Evolutionary conservation across 2,329 filamentous ascomycete species (phyloP).

Genomic region (Trichoderma polysporum): DNA sequence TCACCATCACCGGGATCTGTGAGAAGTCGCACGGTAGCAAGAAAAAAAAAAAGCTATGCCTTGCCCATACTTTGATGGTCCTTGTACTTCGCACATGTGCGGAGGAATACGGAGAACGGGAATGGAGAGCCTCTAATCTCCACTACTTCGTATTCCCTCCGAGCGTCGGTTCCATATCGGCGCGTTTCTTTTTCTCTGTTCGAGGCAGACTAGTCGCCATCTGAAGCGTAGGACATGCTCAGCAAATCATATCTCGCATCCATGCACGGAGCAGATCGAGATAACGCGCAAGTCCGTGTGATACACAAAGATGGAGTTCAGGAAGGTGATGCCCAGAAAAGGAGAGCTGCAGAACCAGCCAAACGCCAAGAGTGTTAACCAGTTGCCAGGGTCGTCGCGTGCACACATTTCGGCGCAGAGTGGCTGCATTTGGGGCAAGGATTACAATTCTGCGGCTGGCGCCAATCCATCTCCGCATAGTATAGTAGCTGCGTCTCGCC

Average conservation of each 20-base stretch:
- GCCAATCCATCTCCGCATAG: constrained; percentile 11
- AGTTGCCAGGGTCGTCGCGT: not conserved
- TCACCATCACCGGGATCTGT: not conserved
- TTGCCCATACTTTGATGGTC: not conserved
- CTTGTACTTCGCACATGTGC: not conserved
- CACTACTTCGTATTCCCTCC: not conserved
- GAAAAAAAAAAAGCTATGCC: not conserved
- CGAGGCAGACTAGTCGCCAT: not conserved
- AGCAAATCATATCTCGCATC: not conserved
- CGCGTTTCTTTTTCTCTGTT: not conserved
- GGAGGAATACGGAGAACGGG: not conserved
- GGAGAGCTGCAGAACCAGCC: not conserved
- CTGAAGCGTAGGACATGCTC: not conserved
- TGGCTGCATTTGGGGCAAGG: constrained; percentile 7
- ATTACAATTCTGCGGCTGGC: not conserved
- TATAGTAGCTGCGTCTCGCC: constrained; percentile 15
- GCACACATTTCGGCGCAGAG: not conserved
- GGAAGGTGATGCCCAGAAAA: not conserved
- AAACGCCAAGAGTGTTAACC: not conserved
- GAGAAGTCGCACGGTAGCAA: not conserved
- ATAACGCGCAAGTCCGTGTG: constrained; percentile 6
- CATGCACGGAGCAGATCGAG: constrained; percentile 13
- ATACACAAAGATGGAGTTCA: not conserved
- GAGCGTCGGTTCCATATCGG: not conserved
- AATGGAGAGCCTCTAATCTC: not conserved